These are phyloP conservation scores for Cytospora piceae DNA, from an alignment of 2,329 filamentous ascomycete species.

Conservation along the genomic window DNA sequence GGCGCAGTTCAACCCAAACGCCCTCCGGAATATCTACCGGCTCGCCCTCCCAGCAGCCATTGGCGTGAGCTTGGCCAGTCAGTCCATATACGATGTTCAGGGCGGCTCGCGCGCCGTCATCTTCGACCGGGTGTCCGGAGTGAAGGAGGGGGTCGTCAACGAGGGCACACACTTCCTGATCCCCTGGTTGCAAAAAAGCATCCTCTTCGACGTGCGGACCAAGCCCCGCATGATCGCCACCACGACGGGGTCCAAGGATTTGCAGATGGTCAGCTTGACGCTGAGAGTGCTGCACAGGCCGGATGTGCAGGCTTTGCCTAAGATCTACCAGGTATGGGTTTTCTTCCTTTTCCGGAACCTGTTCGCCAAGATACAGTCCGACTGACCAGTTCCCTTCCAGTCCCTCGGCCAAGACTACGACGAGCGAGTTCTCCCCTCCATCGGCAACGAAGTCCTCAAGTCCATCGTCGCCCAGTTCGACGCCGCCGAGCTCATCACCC, in stretches of 20 bases:
- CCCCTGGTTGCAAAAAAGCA: constrained; percentile 92
- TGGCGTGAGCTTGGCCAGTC: constrained; percentile 69
- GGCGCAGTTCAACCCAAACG: constrained; percentile 47
- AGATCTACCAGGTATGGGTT: constrained; percentile 89
- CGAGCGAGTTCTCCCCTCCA: constrained; percentile 95
- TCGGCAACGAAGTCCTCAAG: constrained; percentile 99
- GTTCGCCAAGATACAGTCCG: background rate
- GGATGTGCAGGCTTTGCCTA: constrained; percentile 88
- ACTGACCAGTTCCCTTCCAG: constrained; percentile 50
- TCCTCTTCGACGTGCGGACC: constrained; percentile 96
- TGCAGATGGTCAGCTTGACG: constrained; percentile 99
- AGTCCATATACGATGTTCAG: constrained; percentile 95
- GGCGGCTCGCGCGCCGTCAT: constrained; percentile 95
- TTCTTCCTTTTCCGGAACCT: background rate
- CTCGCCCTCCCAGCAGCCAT: constrained; percentile 74
- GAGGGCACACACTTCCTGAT: constrained; percentile 97
- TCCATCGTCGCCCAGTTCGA: constrained; percentile 98
- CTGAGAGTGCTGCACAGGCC: constrained; percentile 93
- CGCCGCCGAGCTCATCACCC: constrained; percentile 96
- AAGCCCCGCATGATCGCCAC: constrained; percentile 97
- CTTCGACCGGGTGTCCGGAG: constrained; percentile 90
- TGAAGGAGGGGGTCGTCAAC: constrained; percentile 89
- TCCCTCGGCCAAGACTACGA: constrained; percentile 98
- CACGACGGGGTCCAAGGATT: constrained; percentile 96
- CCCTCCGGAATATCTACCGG: constrained; percentile 55